phyloP scores from a whole-genome alignment of 768 basidiomycete species.

The Psilocybe azurescens region DNA sequence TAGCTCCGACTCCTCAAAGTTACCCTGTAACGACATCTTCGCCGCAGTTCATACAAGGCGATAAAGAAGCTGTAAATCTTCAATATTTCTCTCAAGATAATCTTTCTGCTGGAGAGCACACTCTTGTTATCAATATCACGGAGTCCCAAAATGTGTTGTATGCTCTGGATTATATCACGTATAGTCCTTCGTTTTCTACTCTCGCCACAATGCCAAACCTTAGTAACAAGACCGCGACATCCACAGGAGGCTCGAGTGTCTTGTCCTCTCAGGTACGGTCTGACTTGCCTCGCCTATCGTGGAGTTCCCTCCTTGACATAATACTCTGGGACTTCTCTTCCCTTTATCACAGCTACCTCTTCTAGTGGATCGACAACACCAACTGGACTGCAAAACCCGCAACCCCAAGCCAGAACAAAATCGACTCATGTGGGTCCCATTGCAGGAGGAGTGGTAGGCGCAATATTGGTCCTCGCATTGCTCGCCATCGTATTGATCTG shows the following conservation, averaged over 20 bases:
- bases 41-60: slow-evolving; percentile 17
- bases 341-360: neutral
- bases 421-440: neutral
- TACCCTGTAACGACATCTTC: slow-evolving; percentile 23
- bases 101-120: slow-evolving; percentile 23
- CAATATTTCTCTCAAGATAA: slow-evolving; percentile 24
- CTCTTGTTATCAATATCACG: slow-evolving; percentile 19
- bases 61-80: slow-evolving; percentile 27
- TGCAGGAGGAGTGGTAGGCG: neutral
- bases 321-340: neutral
- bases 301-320: slow-evolving; percentile 4
- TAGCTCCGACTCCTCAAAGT: slow-evolving; percentile 14
- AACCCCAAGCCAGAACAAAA: neutral
- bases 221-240: slow-evolving; percentile 9
- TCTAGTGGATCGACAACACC: neutral
- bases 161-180: slow-evolving; percentile 21
- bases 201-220: slow-evolving; percentile 17
- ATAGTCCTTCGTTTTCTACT: slow-evolving; percentile 22
- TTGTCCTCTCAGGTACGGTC: neutral
- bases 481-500: neutral
- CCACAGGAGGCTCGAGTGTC: slow-evolving; percentile 13
- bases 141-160: slow-evolving; percentile 13
- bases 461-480: neutral
- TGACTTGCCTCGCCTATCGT: no score
- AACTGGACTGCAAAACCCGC: neutral